A percentile compares a stretch with the other conserved stretches of the same genome.
phyloP scores from a whole-genome alignment of 2,329 filamentous ascomycete species.

The Aspergillus hortae region DNA sequence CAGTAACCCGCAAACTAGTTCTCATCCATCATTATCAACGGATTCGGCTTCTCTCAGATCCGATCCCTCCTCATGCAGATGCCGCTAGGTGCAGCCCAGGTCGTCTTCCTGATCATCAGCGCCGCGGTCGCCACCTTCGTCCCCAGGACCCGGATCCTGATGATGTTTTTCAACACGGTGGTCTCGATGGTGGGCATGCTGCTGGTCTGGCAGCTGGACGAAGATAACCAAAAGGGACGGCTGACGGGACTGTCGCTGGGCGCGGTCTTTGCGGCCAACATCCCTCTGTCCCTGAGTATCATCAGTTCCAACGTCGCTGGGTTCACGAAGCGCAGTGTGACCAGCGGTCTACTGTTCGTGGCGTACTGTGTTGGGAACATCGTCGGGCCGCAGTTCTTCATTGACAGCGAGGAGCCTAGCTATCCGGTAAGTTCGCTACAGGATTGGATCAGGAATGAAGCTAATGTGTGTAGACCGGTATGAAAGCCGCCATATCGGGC shows the following conservation, averaged over 20 bases:
- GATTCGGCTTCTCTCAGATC: constrained; percentile 38
- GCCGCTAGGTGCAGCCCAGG: constrained; percentile 30
- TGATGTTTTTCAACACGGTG: constrained; percentile 32
- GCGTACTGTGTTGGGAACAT: constrained; percentile 38
- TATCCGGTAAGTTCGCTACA: constrained; percentile 23
- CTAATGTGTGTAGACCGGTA: constrained; percentile 26
- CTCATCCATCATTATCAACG: constrained; percentile 31
- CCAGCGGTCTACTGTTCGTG: constrained; percentile 48
- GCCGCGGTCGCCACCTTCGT: constrained; percentile 26
- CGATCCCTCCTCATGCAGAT: constrained; percentile 36
- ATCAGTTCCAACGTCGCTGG: constrained; percentile 36
- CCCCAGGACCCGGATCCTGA: constrained; percentile 24
- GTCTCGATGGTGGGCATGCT: constrained; percentile 30
- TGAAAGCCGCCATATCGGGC: constrained; percentile 30
- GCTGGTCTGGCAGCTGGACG: constrained; percentile 28
- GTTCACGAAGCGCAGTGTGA: constrained; percentile 33
- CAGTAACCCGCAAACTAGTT: constrained; percentile 16
- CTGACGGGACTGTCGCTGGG: constrained; percentile 29
- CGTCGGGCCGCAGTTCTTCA: constrained; percentile 32
- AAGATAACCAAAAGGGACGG: constrained; percentile 22
- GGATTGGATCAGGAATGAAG: not conserved
- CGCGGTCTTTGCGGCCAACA: constrained; percentile 32
- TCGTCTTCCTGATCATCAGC: constrained; percentile 31
- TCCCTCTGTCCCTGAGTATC: constrained; percentile 33
- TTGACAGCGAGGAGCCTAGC: constrained; percentile 27